Conservation (phyloP, 2,329 filamentous ascomycete genomes). For the Colletotrichum gloeosporioides region DNA sequence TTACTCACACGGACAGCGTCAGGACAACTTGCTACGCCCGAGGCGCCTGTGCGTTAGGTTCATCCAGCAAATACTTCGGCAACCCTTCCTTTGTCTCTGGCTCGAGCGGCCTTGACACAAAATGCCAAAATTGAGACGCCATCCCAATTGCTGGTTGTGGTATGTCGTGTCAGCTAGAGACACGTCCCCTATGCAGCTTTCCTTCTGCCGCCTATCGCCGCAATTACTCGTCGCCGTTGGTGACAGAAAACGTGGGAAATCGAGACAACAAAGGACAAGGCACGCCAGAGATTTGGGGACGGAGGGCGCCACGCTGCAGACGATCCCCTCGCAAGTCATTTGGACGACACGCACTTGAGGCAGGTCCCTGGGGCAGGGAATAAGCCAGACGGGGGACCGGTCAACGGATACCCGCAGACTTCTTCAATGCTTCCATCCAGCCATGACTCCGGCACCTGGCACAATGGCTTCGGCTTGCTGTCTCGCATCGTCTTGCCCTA, state of each 20-base stretch:
- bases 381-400: background rate
- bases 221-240: background rate
- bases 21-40: background rate
- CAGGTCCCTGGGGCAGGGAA: conserved; percentile 6
- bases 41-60: background rate
- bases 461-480: conserved; percentile 1
- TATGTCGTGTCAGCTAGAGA: background rate
- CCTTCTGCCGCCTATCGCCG: background rate
- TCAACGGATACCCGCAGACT: background rate
- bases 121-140: background rate
- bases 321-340: background rate
- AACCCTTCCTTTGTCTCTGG: background rate
- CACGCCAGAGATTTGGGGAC: background rate
- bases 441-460: conserved; percentile 6
- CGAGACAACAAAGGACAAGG: background rate
- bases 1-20: background rate
- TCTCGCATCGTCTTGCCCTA: background rate
- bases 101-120: background rate
- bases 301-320: background rate
- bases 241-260: background rate
- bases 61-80: background rate
- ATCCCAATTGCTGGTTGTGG: background rate
- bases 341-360: conserved; percentile 12
- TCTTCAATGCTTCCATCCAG: conserved; percentile 18
- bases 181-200: background rate